Evolutionary conservation across 2,329 filamentous ascomycete genomes (phyloP).

Genomic region (Fusarium odoratissimum): DNA sequence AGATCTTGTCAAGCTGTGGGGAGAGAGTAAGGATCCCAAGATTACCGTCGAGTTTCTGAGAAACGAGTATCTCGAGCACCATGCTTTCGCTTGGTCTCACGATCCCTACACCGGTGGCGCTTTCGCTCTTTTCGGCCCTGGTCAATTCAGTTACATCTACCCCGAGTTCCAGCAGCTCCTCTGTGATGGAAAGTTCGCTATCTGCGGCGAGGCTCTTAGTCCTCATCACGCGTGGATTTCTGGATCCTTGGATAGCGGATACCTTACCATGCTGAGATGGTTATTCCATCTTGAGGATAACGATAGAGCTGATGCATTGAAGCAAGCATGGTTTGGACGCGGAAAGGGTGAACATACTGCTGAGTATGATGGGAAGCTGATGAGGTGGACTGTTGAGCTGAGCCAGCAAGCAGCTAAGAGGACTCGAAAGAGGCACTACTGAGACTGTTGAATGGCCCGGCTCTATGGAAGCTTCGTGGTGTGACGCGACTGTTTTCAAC

Average conservation of each 20-base stretch:
- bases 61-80: constrained; percentile 37
- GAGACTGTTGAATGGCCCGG: background rate
- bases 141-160: constrained; percentile 53
- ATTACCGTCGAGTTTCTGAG: constrained; percentile 8
- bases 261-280: constrained; percentile 18
- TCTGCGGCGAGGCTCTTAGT: constrained; percentile 53
- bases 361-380: constrained; percentile 7
- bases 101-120: constrained; percentile 51
- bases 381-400: constrained; percentile 10
- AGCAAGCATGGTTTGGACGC: constrained; percentile 6
- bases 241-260: constrained; percentile 52
- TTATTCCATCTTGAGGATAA: background rate
- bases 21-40: background rate
- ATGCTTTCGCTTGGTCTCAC: constrained; percentile 53
- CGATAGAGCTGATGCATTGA: background rate
- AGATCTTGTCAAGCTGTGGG: constrained; percentile 24
- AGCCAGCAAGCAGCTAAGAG: background rate
- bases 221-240: constrained; percentile 55
- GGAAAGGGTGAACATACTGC: background rate
- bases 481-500: no score
- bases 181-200: constrained; percentile 46
- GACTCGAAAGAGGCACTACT: background rate
- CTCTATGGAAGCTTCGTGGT: no score
- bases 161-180: constrained; percentile 44
- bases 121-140: constrained; percentile 55